Percentiles rank a stretch among this genome's conserved stretches.
Evolutionary conservation across 2,329 filamentous ascomycete species (phyloP).

Genomic region (Sporothrix inflata): DNA sequence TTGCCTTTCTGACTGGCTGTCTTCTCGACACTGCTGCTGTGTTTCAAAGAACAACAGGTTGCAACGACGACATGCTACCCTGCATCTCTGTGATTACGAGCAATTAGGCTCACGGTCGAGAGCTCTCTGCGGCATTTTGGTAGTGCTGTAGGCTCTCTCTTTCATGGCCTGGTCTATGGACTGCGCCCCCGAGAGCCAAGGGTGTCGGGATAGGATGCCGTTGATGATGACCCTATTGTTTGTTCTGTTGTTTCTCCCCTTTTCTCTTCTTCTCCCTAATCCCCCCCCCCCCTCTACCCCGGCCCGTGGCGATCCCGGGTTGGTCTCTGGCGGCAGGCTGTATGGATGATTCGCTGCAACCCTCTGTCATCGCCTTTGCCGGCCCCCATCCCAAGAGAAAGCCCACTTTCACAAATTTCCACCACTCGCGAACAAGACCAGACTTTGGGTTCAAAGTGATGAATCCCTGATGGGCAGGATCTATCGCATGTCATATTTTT

Average conservation of each 20-base stretch:
- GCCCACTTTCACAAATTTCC: neutral
- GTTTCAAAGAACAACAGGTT: neutral
- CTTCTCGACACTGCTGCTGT: neutral
- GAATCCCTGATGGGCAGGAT: neutral
- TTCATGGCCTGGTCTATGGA: too few relatives aligned
- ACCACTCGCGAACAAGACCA: neutral
- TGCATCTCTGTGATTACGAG: neutral
- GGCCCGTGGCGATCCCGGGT: constrained; percentile 4
- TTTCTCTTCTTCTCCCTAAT: neutral
- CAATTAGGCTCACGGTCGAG: neutral
- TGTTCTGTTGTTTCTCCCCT: neutral
- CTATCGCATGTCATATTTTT: neutral
- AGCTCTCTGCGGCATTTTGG: neutral
- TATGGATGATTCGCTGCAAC: neutral
- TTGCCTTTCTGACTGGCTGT: neutral
- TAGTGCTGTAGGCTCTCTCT: too few relatives aligned
- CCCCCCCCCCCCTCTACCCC: neutral
- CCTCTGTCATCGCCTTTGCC: neutral
- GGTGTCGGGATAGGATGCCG: neutral
- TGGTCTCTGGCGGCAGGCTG: neutral
- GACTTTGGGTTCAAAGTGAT: neutral
- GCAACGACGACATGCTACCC: neutral
- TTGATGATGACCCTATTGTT: neutral
- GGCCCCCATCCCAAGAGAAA: neutral
- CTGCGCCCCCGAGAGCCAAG: neutral